Evolutionary conservation across 2,329 filamentous ascomycete genomes (phyloP).

Genomic region (Leptographium wingfieldii): DNA sequence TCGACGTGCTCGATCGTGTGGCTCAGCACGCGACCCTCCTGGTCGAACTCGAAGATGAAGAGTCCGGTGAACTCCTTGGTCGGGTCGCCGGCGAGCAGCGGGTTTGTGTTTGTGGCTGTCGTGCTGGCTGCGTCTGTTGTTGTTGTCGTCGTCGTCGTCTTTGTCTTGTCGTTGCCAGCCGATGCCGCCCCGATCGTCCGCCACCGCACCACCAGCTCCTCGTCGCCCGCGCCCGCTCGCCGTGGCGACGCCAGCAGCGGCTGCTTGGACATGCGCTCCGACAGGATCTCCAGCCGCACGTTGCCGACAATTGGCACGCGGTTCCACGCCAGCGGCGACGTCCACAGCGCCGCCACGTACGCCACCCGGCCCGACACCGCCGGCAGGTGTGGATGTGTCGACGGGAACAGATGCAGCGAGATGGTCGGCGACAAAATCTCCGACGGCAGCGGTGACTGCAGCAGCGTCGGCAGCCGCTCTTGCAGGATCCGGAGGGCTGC

Average conservation of each 20-base stretch:
- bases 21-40: conserved; percentile 66
- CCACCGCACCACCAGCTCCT: conserved; percentile 89
- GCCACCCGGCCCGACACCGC: conserved; percentile 82
- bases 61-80: conserved; percentile 71
- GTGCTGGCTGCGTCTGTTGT: background rate
- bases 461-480: conserved; percentile 52
- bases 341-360: conserved; percentile 91
- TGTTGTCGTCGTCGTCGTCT: background rate
- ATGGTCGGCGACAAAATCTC: conserved; percentile 67
- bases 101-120: background rate
- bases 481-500: conserved; percentile 52
- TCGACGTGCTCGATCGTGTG: conserved; percentile 94
- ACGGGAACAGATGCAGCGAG: conserved; percentile 56
- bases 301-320: conserved; percentile 83
- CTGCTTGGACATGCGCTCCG: conserved; percentile 70
- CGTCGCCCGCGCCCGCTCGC: conserved; percentile 45
- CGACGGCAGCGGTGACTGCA: conserved; percentile 55
- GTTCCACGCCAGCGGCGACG: conserved; percentile 91
- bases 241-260: conserved; percentile 27
- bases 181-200: conserved; percentile 40
- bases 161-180: background rate
- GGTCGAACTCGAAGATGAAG: conserved; percentile 93
- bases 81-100: conserved; percentile 23
- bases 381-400: conserved; percentile 77
- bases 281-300: conserved; percentile 74